phyloP scores from a whole-genome alignment of 192 early-diverging fungal genomes.

The Neocallimastix lanati region DNA sequence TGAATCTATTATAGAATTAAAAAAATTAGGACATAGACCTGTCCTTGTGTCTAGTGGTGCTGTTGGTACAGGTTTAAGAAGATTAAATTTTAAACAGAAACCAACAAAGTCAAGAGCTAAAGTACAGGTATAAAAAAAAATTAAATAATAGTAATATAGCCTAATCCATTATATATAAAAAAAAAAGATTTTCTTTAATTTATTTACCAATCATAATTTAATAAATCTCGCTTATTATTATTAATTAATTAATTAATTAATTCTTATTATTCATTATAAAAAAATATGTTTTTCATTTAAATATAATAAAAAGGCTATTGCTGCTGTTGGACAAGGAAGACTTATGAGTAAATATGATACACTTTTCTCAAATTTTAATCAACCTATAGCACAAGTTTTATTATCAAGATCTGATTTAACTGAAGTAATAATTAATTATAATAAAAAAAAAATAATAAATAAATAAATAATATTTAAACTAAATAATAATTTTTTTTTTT shows the following conservation, averaged over 20 bases:
- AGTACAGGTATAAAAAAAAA: slow-evolving; percentile 48
- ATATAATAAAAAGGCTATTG: too few relatives aligned
- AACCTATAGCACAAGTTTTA: slow-evolving; percentile 87
- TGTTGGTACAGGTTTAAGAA: slow-evolving; percentile 72
- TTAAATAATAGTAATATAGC: too few relatives aligned
- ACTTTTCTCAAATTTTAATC: slow-evolving; percentile 78
- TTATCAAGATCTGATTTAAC: slow-evolving; percentile 83
- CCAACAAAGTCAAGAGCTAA: slow-evolving; percentile 61
- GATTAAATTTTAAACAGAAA: slow-evolving; percentile 53
- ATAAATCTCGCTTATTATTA: too few relatives aligned
- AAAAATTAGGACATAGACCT: slow-evolving; percentile 55
- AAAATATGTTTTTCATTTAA: too few relatives aligned
- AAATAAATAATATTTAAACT: too few relatives aligned
- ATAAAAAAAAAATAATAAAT: too few relatives aligned
- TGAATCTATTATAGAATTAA: slow-evolving; percentile 76
- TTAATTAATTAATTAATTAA: too few relatives aligned
- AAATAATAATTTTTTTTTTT: slow-evolving; percentile 1
- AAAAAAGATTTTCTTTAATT: not conserved
- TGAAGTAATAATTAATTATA: too few relatives aligned
- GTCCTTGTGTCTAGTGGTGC: slow-evolving; percentile 87
- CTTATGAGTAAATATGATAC: slow-evolving; percentile 94
- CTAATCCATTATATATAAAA: too few relatives aligned
- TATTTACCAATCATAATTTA: not conserved
- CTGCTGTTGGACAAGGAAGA: slow-evolving; percentile 90
- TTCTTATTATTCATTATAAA: too few relatives aligned